These are phyloP conservation scores for Chrysosphaeria jannelii DNA, from an alignment of 2,329 filamentous ascomycete species.

Conservation along the genomic window DNA sequence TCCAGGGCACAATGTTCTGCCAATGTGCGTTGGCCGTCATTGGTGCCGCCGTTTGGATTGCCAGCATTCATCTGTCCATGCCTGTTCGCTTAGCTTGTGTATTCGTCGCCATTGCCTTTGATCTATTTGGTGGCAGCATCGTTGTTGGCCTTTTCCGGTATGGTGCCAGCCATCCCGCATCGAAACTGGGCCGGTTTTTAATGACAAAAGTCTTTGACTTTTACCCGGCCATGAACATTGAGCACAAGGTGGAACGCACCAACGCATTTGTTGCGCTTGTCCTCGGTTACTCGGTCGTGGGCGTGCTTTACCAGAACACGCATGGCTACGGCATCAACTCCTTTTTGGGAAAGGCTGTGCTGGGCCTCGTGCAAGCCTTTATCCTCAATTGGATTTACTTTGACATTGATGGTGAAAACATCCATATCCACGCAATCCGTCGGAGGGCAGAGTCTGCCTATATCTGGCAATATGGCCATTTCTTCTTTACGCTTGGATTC, in stretches of 20 bases:
- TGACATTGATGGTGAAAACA: constrained; percentile 25
- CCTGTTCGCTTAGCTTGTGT: constrained; percentile 23
- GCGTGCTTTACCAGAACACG: constrained; percentile 25
- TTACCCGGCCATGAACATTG: constrained; percentile 30
- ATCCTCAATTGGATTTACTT: constrained; percentile 33
- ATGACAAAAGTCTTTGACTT: constrained; percentile 20
- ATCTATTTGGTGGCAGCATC: constrained; percentile 17
- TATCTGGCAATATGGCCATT: constrained; percentile 23
- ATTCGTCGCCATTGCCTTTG: constrained; percentile 22
- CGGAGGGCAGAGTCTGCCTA: constrained; percentile 12
- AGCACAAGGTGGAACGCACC: constrained; percentile 32
- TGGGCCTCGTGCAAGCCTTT: constrained; percentile 26
- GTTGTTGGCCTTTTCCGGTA: constrained; percentile 13
- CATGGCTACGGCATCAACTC: constrained; percentile 20
- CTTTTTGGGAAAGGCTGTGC: constrained; percentile 29
- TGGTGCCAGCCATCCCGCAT: constrained; percentile 4
- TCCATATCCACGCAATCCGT: constrained; percentile 29
- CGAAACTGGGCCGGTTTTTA: constrained; percentile 4
- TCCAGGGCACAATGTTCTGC: constrained; percentile 21
- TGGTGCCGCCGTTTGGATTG: constrained; percentile 26
- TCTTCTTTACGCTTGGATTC: constrained; percentile 32
- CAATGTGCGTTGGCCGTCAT: constrained; percentile 15
- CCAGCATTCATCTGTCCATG: constrained; percentile 22
- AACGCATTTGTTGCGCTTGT: constrained; percentile 33
- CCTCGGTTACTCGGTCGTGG: constrained; percentile 32